These are phyloP conservation scores for Diaporthe nobilis DNA, from an alignment of 2,329 filamentous ascomycete species.

Conservation along the genomic window DNA sequence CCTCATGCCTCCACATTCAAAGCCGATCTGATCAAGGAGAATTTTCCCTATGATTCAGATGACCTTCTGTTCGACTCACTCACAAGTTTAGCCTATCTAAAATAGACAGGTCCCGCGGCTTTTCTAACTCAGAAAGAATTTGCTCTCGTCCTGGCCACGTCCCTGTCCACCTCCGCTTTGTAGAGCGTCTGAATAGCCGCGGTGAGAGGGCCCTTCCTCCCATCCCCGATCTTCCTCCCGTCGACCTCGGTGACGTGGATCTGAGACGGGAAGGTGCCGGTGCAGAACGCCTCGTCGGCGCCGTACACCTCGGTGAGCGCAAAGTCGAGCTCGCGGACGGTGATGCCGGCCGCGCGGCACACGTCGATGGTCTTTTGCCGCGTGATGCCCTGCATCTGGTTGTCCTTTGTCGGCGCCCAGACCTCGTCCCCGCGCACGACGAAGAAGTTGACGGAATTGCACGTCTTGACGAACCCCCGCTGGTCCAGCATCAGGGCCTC, in stretches of 20 bases:
- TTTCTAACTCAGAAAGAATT: not conserved
- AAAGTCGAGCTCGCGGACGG: not conserved
- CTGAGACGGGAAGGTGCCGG: not conserved
- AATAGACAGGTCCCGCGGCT: not conserved
- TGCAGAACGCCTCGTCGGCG: constrained; percentile 11
- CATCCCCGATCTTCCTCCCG: not conserved
- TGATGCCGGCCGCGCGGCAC: not conserved
- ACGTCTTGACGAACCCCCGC: not conserved
- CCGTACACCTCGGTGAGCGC: not conserved
- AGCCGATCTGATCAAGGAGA: no score
- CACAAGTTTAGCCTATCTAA: not conserved
- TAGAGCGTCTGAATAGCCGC: constrained; percentile 1
- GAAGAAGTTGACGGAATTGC: constrained; percentile 7
- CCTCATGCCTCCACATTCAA: no score
- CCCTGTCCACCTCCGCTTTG: not conserved
- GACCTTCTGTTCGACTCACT: no score
- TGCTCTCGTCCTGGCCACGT: not conserved
- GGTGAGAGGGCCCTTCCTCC: not conserved
- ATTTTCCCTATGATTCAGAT: no score
- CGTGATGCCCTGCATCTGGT: constrained; percentile 5
- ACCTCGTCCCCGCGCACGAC: constrained; percentile 7
- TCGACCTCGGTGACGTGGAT: constrained; percentile 7
- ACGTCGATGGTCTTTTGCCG: not conserved
- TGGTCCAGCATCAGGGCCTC: constrained; percentile 9
- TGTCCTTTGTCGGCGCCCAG: constrained; percentile 11